A percentile compares a stretch with the other conserved stretches of the same genome.
phyloP scores from a whole-genome alignment of 2,329 filamentous ascomycete genomes.

The Aureobasidium leucospermi region DNA sequence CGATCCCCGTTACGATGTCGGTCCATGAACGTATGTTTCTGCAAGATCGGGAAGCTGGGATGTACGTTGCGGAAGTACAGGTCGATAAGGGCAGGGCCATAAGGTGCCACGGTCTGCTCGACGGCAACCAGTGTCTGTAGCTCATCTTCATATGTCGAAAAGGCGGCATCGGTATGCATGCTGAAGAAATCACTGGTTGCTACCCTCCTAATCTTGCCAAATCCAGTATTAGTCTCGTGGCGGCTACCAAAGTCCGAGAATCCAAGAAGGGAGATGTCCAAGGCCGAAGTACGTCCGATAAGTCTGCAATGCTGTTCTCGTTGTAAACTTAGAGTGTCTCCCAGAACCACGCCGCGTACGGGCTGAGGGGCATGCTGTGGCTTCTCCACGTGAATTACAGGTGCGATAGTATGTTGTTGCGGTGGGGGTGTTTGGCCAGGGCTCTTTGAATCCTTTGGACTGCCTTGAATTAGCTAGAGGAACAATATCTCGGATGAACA shows the following conservation, averaged over 20 bases:
- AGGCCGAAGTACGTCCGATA: constrained; percentile 74
- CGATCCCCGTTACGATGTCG: constrained; percentile 66
- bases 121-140: constrained; percentile 62
- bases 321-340: constrained; percentile 61
- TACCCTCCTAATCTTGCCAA: constrained; percentile 61
- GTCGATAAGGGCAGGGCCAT: constrained; percentile 70
- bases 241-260: constrained; percentile 72
- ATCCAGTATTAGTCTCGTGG: constrained; percentile 67
- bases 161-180: constrained; percentile 67
- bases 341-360: constrained; percentile 19
- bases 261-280: constrained; percentile 76
- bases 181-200: constrained; percentile 73
- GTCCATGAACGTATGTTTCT: constrained; percentile 72
- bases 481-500: neutral
- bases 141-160: constrained; percentile 64
- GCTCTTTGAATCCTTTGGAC: constrained; percentile 11
- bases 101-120: constrained; percentile 66
- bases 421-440: constrained; percentile 11
- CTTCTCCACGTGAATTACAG: constrained; percentile 11
- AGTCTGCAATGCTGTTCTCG: constrained; percentile 74
- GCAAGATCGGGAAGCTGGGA: constrained; percentile 73
- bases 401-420: neutral
- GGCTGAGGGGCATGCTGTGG: constrained; percentile 12
- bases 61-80: constrained; percentile 77
- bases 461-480: neutral